Base-by-base conservation (phyloP, 345 rosid species). In the Populus euphratica region DNA sequence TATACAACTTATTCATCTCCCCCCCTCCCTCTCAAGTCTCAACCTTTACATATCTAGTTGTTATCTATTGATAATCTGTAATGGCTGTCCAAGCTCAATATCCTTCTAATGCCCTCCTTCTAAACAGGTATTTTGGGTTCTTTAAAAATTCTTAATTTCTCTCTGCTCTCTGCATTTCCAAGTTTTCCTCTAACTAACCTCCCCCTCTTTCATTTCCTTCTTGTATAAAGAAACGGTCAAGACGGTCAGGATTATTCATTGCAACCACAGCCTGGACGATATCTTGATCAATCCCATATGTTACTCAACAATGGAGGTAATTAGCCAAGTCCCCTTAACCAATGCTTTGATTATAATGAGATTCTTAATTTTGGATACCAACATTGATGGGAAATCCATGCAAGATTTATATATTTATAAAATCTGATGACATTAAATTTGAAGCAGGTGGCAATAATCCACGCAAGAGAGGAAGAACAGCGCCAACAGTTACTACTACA, bases 61-160 rank as follows among this genome's bases (percentile, higher is more conserved):
- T 67, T 38, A 27, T 3, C 52, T 29, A 29, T 64, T 33, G 56
- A 29, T 47, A n/a, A 44, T 74, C 77, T 80, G 64, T 68, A 85
- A 93, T 93, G 98, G 98, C 98, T 61, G 91, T 93, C 78, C 96
- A 93, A 85, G 91, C 96, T 88, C 96, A 89, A 77, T 92, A 93
- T 82, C 96, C 93, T 73, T 90, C 94, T 2, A 93, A 92, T 77
- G 72, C 87, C 78, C 92, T 93, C 73, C 88, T 93, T 76, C 85
- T 93, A 73, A 89, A 91, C 89, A 91, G 90, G 94, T 91, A 67
- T 8, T 11, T 27, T 27, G 29, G 13, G 25, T 41, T 38, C 31
- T 5, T 5, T 74, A 62, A 31, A 17, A 41, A 12, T 43, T 8
- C 72, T 27, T 66, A 41, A 23, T 66, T 64, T 23, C 29, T 61